These are phyloP conservation scores for Trichoderma polysporum DNA, from an alignment of 2,329 filamentous ascomycete genomes.

Conservation along the genomic window DNA sequence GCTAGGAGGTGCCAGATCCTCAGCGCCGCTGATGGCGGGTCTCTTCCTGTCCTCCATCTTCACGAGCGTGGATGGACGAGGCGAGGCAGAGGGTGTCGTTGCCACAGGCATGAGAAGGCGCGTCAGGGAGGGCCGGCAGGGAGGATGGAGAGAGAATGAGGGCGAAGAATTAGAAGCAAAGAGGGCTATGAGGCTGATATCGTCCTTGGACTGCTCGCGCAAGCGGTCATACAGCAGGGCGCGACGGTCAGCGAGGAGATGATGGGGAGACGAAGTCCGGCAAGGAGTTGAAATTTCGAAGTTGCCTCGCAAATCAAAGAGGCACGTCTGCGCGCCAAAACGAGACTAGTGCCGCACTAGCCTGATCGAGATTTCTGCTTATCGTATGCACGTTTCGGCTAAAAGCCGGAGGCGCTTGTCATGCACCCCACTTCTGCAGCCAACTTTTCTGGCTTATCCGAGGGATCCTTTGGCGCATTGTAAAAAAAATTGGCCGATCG, in stretches of 20 bases:
- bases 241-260: constrained; percentile 34
- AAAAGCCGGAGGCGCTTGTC: constrained; percentile 31
- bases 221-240: constrained; percentile 38
- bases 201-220: constrained; percentile 35
- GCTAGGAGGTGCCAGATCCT: constrained; percentile 82
- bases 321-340: constrained; percentile 37
- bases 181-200: constrained; percentile 37
- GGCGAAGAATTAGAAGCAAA: constrained; percentile 27
- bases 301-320: constrained; percentile 43
- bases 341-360: constrained; percentile 38
- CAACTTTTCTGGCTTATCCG: constrained; percentile 18
- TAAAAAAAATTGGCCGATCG: constrained; percentile 6
- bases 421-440: constrained; percentile 17
- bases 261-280: constrained; percentile 36
- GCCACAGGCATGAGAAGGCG: constrained; percentile 81
- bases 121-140: constrained; percentile 38
- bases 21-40: constrained; percentile 75
- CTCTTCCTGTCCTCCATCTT: constrained; percentile 99
- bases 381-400: constrained; percentile 37
- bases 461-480: constrained; percentile 8
- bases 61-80: constrained; percentile 77
- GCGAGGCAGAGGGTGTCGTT: constrained; percentile 66
- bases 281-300: constrained; percentile 48
- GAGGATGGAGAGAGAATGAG: constrained; percentile 31
- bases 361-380: constrained; percentile 32